Base-by-base conservation (phyloP, 306 rosid genomes). In the Castanospermum australe region DNA sequence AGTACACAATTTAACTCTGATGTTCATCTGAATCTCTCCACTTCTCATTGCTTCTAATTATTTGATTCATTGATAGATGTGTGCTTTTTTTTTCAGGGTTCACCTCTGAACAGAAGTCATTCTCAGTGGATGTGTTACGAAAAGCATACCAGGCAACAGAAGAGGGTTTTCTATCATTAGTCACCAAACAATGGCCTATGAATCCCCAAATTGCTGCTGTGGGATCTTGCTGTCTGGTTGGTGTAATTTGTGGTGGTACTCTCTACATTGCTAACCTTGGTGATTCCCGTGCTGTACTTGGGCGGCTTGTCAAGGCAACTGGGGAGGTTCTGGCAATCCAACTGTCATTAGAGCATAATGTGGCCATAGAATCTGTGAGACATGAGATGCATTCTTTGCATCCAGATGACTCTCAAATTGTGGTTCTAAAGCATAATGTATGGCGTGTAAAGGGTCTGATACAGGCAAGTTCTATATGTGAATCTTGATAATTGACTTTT, bases 361-460 rank as follows among this genome's bases (percentile, higher is more conserved):
- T 84, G 72, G 81, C 83, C 71, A 83, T 85, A 73, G 91, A 90
- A 62, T 82, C 94, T 35, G 90, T 90, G 72, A 67, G 94, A 78
- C 87, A 69, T 61, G 94, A 90, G 87, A 86, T 90, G 94, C 84
- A 81, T 60, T 86, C 91, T 54, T 56, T 82, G 87, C 94, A 90
- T 74, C 91, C 94, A 0, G 91, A 90, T 32, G 94, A 90, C 83
- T 80, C 91, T 0, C 83, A 62, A 1, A 87, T 90, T 0, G 94
- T 90, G 47, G 89, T 90, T 61, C 82, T 87, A 47, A 90, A 87
- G 86, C 94, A 87, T 74, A 90, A 90, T 61, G 94, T 87, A 20
- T 90, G 94, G 94, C 94, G 94, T 1, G 94, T 90, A 60, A 90
- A 90, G 82, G 94, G 94, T 65, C 82, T 87, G 71, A 87, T 90